Conservation (phyloP, 176 grass and related monocot species). For the Metroxylon sagu region DNA sequence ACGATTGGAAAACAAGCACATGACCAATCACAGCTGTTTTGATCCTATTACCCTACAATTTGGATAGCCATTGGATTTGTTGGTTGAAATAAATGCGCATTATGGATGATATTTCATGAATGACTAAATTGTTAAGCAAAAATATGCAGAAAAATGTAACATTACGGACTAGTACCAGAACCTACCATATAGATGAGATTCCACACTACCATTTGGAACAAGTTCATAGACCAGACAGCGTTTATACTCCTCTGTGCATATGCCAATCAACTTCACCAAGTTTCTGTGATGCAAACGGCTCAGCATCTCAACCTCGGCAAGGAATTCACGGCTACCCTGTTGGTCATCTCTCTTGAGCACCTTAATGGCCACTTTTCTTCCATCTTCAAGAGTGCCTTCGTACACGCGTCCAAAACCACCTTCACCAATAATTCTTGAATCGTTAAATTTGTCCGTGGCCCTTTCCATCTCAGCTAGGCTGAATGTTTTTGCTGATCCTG, state of each 20-base stretch:
- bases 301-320: constrained; percentile 99
- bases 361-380: constrained; percentile 62
- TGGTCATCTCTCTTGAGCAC: constrained; percentile 87
- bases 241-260: constrained; percentile 74
- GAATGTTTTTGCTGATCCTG: constrained; percentile 75
- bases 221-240: constrained; percentile 89
- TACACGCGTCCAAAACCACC: constrained; percentile 98
- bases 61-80: too few species aligned
- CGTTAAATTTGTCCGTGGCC: constrained; percentile 71
- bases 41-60: too few species aligned
- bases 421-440: constrained; percentile 83
- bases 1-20: too few species aligned
- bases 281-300: constrained; percentile 96
- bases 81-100: too few species aligned
- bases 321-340: constrained; percentile 80
- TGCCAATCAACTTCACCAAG: constrained; percentile 89
- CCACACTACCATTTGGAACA: constrained; percentile 82
- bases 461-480: constrained; percentile 75
- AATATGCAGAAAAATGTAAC: background rate
- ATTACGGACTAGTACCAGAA: background rate
- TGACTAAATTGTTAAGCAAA: too few species aligned
- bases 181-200: constrained; percentile 91
- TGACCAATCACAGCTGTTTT: too few species aligned
- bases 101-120: too few species aligned
- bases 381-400: constrained; percentile 69